Base-by-base conservation (phyloP, 345 rosid species). In the Streptanthus diversifolius region DNA sequence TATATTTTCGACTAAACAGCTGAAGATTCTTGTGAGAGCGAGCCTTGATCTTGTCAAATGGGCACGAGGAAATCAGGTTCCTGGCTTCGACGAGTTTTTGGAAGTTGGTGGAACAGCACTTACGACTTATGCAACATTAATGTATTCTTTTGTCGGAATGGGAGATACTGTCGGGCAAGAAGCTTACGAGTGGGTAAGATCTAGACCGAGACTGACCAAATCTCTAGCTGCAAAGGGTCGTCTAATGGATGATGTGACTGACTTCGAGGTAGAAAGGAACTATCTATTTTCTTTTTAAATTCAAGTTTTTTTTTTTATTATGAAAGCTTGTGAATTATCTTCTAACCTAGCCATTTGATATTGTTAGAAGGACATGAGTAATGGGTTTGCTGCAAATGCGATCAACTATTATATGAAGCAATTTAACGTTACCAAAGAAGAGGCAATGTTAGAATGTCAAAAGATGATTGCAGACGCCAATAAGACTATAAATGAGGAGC, bases 281-380 rank as follows among this genome's bases (percentile, higher is more conserved):
- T 0, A 21, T 7, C 3, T 63, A n/a, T 10, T 6, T n/a, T n/a
- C n/a, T 3, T 7, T 8, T n/a, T 29, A 7, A 29, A 22, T 54
- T 29, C 3, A 29, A 53, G 1, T 24, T 10, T 59, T 24, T 19
- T 5, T 5, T 19, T 63, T 63, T 3, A 3, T 10, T 43, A 15
- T 21, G 5, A 49, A 49, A 21, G 13, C 24, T 18, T 24, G 56
- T 51, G 25, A 1, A 30, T 30, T 15, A 22, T 45, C 2, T 3
- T 27, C 24, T 63, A 45, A 45, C 56, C 12, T 13, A 11, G 0
- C 12, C 4, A 0, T 35, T 13, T 32, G 44, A 21, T 44, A 37
- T 51, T 17, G 14, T 52, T 2, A 62, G 70, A 83, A 78, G 72
- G 76, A 79, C n/a, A 66, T 48, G 63, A 55, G 72, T n/a, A 64